Base-by-base conservation (phyloP, 352 stramenopile species). In the Phytopythium cucurbitacearum region DNA sequence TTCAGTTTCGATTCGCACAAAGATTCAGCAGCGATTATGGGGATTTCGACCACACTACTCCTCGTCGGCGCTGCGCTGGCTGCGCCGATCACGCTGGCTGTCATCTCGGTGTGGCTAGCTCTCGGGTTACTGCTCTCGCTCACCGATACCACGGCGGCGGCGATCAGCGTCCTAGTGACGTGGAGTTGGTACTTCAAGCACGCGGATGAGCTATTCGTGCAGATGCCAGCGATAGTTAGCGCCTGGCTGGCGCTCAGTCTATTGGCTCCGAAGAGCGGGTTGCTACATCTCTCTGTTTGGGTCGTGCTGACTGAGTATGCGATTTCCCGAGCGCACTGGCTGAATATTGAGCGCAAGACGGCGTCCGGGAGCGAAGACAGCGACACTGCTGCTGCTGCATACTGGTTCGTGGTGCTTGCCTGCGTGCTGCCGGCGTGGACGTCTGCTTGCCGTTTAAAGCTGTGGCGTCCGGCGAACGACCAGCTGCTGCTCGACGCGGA, bases 401-500 rank as follows among this genome's bases (percentile, higher is more conserved):
- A 48, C 9, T 63, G 60, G 46, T 58, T 67, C 34, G 42, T 34
- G 5, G 5, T 32, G 5, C 35, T 73, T 6, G 40, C 38, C n/a
- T 70, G 57, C n/a, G 57, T 73, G 13, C 48, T 68, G 32, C 41
- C 61, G 15, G 54, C 11, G 2, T 73, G 65, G 65, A 48, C 57
- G 34, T 62, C 51, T 11, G 45, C 67, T 35, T 62, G 54, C 48
- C 53, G 56, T 11, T 40, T 80, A 15, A 42, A 52, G 6, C 61
- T 86, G 2, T 86, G 75, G 75, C 48, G 83, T 3, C 70, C 69
- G 16, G 70, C 75, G 8, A 59, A 81, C 40, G 67, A 71, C 7
- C 55, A 59, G 7, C 50, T 59, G 10, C 68, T 83, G 2, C 69
- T 78, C 28, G 46, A 61, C 3, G 53, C 83, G n/a, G 74, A 85